Evolutionary conservation across 1,284 basidiomycete genomes (phyloP), one percentile per base, ranked within the genome.

Genomic region (Heterobasidion parviporum): DNA sequence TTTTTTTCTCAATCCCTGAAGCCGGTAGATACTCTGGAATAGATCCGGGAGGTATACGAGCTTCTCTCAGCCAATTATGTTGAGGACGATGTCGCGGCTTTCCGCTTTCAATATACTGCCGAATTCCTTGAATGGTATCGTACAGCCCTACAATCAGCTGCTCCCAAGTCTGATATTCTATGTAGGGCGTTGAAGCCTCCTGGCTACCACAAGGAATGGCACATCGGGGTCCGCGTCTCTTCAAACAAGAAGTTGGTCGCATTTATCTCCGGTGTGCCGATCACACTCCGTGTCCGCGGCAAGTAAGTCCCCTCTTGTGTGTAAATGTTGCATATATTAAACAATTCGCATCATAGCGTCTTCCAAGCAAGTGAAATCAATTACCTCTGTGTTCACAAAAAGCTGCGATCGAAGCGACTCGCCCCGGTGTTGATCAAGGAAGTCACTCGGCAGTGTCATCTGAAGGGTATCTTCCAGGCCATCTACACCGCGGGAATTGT

Each of bases 351-450:
- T 6, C n/a, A 41, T 50, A 96, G 92, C 56, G 72, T 77, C 8
- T 78, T 97, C 65, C 74, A 74, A 45, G 81, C 85, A 38, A 86
- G 87, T 64, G 97, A 99, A 72, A 96, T 99, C 75, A 99, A 99
- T 72, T 99, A 95, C 72, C 85, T 99, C 52, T 98, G 94, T 65
- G 87, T 98, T 3, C 96, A 98, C 80, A 99, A 99, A 75, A 98
- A 98, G 71, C 75, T 99, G 50, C 87, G 97, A 12, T 92, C 93
- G 6, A 99, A 98, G 70, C 89, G 97, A 38, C 79, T 99, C 16
- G 89, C 97, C 0, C 97, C 97, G 0, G 92, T 99, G 32, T 80
- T 99, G 53, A 99, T 99, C 75, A 98, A 98, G 71, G 97, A 99
- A 70, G 91, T 99, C 33, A 99, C 97, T 0, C 82, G 97, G 15